Conservation (phyloP, 2,329 filamentous ascomycete genomes). For the Xylaria sp. region DNA sequence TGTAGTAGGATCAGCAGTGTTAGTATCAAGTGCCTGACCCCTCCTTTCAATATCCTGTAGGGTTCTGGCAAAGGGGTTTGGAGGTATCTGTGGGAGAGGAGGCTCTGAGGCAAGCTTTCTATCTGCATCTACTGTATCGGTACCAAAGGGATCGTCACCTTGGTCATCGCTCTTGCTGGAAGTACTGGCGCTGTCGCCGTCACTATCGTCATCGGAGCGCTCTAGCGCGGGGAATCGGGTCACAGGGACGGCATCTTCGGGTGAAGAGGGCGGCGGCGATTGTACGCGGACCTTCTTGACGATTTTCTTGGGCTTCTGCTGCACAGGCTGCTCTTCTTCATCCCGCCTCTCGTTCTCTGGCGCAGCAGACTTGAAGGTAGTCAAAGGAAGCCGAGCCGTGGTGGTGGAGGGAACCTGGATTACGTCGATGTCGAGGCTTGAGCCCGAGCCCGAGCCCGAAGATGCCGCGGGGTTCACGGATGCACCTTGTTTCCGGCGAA, state of each 20-base stretch:
- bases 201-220: constrained; percentile 41
- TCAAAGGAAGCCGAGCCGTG: constrained; percentile 42
- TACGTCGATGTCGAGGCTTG: constrained; percentile 35
- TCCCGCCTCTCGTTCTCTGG: constrained; percentile 48
- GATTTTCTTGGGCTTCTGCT: constrained; percentile 58
- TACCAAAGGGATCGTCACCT: constrained; percentile 43
- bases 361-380: constrained; percentile 49
- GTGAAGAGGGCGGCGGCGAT: constrained; percentile 70
- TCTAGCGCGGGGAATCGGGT: constrained; percentile 41
- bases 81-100: constrained; percentile 49
- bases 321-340: constrained; percentile 46
- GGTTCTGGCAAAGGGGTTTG: constrained; percentile 68
- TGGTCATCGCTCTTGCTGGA: constrained; percentile 45
- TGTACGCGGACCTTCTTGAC: constrained; percentile 75
- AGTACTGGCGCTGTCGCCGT: constrained; percentile 41
- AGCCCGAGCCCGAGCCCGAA: constrained; percentile 28
- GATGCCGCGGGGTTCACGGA: constrained; percentile 36
- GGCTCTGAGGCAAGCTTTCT: constrained; percentile 36
- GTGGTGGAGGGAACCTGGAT: constrained; percentile 27
- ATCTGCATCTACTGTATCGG: constrained; percentile 32
- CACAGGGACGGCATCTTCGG: constrained; percentile 59
- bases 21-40: constrained; percentile 46
- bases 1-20: constrained; percentile 50
- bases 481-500: constrained; percentile 56
- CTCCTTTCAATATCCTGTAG: constrained; percentile 60